These are phyloP conservation scores for Elsinoe necatrix DNA, from an alignment of 2,329 filamentous ascomycete genomes.

Conservation along the genomic window DNA sequence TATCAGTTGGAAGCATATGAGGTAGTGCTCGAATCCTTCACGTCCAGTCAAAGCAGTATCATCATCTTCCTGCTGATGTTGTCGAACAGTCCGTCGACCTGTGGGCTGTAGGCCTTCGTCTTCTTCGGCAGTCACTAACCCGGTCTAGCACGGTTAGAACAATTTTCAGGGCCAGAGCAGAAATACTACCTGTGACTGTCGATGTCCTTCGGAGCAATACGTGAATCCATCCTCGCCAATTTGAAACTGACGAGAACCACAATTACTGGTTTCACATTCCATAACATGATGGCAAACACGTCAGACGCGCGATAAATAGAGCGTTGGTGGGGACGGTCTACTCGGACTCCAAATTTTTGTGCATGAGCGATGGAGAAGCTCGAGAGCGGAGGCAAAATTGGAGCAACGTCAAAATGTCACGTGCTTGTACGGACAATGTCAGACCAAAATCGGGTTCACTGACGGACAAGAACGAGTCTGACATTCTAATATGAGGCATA, in stretches of 20 bases:
- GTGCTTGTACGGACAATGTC: neutral
- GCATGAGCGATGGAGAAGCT: neutral
- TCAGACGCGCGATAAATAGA: neutral
- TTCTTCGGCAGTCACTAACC: constrained; percentile 27
- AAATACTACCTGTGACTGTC: constrained; percentile 54
- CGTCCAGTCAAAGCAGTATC: constrained; percentile 47
- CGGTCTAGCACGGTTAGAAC: constrained; percentile 21
- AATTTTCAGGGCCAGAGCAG: neutral
- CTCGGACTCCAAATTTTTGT: too few relatives aligned
- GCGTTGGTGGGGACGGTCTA: too few relatives aligned
- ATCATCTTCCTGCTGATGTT: constrained; percentile 25
- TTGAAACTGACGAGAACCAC: constrained; percentile 59
- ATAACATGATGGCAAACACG: neutral
- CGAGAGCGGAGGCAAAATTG: neutral
- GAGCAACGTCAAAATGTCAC: neutral
- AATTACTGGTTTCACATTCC: constrained; percentile 37
- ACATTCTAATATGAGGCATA: too few relatives aligned
- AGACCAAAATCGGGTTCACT: too few relatives aligned
- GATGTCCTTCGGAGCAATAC: constrained; percentile 74
- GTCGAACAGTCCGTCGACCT: constrained; percentile 25
- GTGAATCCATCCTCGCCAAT: constrained; percentile 67
- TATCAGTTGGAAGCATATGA: constrained; percentile 77
- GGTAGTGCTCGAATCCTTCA: constrained; percentile 65
- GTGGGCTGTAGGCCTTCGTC: constrained; percentile 25
- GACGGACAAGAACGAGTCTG: too few relatives aligned